Evolutionary conservation across 148 eudicot species (phyloP).

Genomic region (Heliamphora exappendiculata): DNA sequence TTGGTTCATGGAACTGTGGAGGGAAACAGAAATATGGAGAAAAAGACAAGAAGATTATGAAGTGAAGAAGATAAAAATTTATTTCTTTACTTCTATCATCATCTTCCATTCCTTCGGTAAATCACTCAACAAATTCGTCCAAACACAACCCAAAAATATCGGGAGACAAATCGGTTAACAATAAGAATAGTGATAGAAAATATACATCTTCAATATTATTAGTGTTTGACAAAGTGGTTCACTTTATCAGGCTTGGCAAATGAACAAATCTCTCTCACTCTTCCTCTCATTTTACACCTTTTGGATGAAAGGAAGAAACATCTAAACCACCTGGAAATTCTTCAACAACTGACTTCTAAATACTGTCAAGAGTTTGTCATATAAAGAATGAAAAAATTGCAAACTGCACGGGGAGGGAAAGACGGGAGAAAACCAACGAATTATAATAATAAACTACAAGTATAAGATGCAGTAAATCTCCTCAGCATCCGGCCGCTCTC

Average conservation of each 20-base stretch:
- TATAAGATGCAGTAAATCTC: slow-evolving; percentile 10
- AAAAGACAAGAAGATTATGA: too few relatives aligned
- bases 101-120: too few relatives aligned
- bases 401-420: slow-evolving; percentile 4
- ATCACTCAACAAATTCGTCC: too few relatives aligned
- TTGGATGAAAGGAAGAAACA: background rate
- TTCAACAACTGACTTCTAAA: background rate
- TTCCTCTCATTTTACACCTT: background rate
- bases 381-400: slow-evolving; percentile 10
- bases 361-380: background rate
- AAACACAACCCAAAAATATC: background rate
- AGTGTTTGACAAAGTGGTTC: background rate
- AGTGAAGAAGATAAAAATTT: too few relatives aligned
- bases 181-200: background rate
- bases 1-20: too few relatives aligned
- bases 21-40: too few relatives aligned
- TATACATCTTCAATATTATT: background rate
- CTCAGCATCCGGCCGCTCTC: slow-evolving; percentile 81
- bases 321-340: slow-evolving; percentile 5
- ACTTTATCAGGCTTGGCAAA: background rate
- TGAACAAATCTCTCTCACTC: slow-evolving; percentile 2
- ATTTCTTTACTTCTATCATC: too few relatives aligned
- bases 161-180: background rate
- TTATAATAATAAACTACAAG: background rate
- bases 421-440: background rate